These are phyloP conservation scores for Aureobasidium subglaciale DNA, from an alignment of 2,329 filamentous ascomycete species.

Conservation along the genomic window DNA sequence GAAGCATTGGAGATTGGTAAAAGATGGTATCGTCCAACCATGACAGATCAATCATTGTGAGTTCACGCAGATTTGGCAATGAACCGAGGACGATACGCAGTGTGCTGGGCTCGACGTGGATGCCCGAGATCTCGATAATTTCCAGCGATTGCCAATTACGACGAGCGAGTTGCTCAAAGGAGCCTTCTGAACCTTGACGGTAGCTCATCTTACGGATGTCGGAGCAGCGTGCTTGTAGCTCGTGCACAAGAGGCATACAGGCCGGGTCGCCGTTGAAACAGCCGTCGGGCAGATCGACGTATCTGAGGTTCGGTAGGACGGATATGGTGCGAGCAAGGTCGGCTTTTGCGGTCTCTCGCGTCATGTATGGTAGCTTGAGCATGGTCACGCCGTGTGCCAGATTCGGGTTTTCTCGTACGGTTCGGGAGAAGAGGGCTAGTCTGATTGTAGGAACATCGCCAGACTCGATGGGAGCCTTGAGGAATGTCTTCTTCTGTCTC, in stretches of 20 bases:
- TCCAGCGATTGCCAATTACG: slow-evolving; percentile 65
- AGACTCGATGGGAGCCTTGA: slow-evolving; percentile 55
- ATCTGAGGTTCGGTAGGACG: slow-evolving; percentile 75
- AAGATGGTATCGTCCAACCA: slow-evolving; percentile 75
- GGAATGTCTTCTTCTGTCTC: slow-evolving; percentile 61
- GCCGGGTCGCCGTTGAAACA: slow-evolving; percentile 74
- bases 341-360: slow-evolving; percentile 75
- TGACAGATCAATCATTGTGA: slow-evolving; percentile 64
- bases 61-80: slow-evolving; percentile 60
- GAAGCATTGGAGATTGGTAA: slow-evolving; percentile 53
- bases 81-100: slow-evolving; percentile 64
- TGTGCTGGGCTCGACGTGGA: slow-evolving; percentile 63
- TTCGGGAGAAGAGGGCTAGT: slow-evolving; percentile 70
- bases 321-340: slow-evolving; percentile 81
- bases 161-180: slow-evolving; percentile 61
- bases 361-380: slow-evolving; percentile 91
- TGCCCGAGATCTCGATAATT: slow-evolving; percentile 61
- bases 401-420: slow-evolving; percentile 68
- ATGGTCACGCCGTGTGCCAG: slow-evolving; percentile 66
- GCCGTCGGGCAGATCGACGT: slow-evolving; percentile 84
- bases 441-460: slow-evolving; percentile 72
- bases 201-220: slow-evolving; percentile 88
- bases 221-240: slow-evolving; percentile 75
- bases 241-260: slow-evolving; percentile 69
- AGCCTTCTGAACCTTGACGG: slow-evolving; percentile 66